Evolutionary conservation across 179 eudicot species (phyloP).

Genomic region (Gypsophila paniculata): DNA sequence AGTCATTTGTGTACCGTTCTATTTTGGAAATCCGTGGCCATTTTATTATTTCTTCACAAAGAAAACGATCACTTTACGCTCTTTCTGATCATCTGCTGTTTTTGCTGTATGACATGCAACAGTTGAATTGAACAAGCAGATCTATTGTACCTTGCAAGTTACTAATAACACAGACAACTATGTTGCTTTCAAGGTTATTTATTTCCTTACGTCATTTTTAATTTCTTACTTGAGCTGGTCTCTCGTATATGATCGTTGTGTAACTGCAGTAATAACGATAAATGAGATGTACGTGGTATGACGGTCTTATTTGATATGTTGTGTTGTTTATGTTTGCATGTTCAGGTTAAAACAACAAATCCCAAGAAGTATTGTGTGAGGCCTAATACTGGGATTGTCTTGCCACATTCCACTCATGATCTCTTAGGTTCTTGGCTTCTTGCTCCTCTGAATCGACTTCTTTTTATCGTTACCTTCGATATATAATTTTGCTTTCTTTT

Average conservation of each 20-base stretch:
- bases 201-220: not conserved
- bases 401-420: slow-evolving; percentile 46
- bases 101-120: slow-evolving; percentile 21
- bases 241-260: no score
- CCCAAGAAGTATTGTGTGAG: slow-evolving; percentile 53
- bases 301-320: no score
- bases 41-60: no score
- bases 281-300: no score
- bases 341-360: slow-evolving; percentile 57
- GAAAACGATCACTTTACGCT: no score
- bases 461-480: no score
- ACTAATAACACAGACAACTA: slow-evolving; percentile 55
- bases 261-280: no score
- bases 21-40: no score
- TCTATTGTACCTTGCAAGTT: slow-evolving; percentile 58
- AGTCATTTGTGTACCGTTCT: no score
- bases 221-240: not conserved
- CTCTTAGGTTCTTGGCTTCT: slow-evolving; percentile 51
- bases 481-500: no score
- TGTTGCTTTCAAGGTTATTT: slow-evolving; percentile 47
- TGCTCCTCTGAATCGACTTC: no score
- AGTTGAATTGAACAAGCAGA: slow-evolving; percentile 83
- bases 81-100: slow-evolving; percentile 20
- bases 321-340: not conserved
- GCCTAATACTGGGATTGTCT: slow-evolving; percentile 49